A percentile compares a stretch with the other conserved stretches of the same genome.
Evolutionary conservation across 306 rosid species (phyloP).

Genomic region (Acacia crassicarpa): DNA sequence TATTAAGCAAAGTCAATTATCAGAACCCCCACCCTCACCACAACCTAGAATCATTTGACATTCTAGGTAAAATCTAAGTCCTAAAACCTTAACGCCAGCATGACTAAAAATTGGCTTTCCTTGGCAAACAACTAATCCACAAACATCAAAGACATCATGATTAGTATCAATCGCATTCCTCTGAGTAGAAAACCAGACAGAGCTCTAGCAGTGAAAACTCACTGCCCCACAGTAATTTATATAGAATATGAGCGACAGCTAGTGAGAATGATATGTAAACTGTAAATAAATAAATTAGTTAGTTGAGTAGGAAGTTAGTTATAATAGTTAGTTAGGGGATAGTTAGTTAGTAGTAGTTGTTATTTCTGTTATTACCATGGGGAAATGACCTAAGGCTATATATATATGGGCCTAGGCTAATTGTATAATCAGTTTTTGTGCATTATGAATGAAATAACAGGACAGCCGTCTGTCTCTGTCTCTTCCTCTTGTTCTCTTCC

Average conservation of each 20-base stretch:
- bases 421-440: no score
- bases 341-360: no score
- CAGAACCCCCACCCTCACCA: background rate
- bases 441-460: no score
- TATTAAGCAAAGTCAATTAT: background rate
- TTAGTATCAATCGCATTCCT: background rate
- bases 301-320: no score
- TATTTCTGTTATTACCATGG: no score
- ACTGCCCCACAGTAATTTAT: background rate
- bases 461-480: no score
- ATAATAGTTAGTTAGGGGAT: no score
- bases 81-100: background rate
- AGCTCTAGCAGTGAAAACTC: background rate
- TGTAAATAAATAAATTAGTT: no score
- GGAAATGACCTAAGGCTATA: no score
- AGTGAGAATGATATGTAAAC: background rate
- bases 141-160: background rate
- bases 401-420: no score
- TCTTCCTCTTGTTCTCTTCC: no score
- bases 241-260: background rate
- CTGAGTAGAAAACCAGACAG: background rate
- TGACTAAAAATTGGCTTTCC: background rate
- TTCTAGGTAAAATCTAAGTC: background rate
- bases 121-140: background rate
- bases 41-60: background rate